These are phyloP conservation scores for Phytophthora pini DNA, from an alignment of 352 stramenopile genomes.

Conservation along the genomic window DNA sequence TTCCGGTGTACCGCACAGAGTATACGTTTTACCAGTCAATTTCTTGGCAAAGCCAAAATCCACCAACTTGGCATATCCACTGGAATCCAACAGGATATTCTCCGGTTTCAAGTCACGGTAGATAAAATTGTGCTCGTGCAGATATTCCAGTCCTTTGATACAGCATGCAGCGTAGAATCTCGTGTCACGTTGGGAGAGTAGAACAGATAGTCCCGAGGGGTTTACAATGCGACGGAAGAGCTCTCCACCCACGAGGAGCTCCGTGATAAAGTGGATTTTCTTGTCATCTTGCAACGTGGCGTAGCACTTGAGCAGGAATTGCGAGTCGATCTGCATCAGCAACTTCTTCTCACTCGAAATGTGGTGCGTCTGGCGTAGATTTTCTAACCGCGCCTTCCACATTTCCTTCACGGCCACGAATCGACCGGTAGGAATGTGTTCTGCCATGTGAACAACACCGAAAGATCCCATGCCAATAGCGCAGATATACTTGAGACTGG, in stretches of 20 bases:
- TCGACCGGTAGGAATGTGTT: conserved; percentile 68
- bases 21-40: conserved; percentile 77
- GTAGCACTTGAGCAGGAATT: conserved; percentile 96
- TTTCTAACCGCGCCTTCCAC: conserved; percentile 48
- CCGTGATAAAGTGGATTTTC: conserved; percentile 97
- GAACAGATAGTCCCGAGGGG: conserved; percentile 43
- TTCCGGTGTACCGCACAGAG: conserved; percentile 81
- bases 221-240: conserved; percentile 78
- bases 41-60: conserved; percentile 86
- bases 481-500: conserved; percentile 60
- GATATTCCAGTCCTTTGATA: conserved; percentile 68
- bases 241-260: conserved; percentile 92
- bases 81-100: conserved; percentile 75
- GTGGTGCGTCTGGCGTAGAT: conserved; percentile 86
- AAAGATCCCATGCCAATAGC: conserved; percentile 95
- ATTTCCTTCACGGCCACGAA: conserved; percentile 75
- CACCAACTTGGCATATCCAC: conserved; percentile 71
- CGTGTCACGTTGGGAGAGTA: conserved; percentile 72
- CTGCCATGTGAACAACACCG: conserved; percentile 93
- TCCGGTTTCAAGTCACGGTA: conserved; percentile 81
- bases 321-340: conserved; percentile 90
- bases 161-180: conserved; percentile 67
- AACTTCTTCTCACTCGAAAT: conserved; percentile 97
- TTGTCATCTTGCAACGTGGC: conserved; percentile 94
- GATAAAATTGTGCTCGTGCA: conserved; percentile 78